A percentile compares a stretch with the other conserved stretches of the same genome.
These are phyloP conservation scores for Leccinellum albellum DNA, from an alignment of 768 basidiomycete genomes.

Conservation along the genomic window DNA sequence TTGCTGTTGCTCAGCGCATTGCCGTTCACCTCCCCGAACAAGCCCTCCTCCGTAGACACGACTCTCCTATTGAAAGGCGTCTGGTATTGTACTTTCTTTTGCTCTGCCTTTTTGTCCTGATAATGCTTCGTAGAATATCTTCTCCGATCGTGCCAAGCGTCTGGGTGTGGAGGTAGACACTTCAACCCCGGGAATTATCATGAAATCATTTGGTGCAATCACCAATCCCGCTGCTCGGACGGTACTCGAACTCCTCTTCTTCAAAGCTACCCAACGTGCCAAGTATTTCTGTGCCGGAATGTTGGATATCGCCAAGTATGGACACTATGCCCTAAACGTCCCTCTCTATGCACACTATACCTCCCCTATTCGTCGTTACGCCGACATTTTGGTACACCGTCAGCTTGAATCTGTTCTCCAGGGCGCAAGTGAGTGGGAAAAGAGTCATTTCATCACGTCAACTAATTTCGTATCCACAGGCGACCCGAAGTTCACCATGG, in stretches of 20 bases:
- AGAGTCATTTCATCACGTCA: not conserved
- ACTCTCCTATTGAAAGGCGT: constrained; percentile 87
- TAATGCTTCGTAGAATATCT: constrained; percentile 51
- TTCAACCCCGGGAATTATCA: constrained; percentile 73
- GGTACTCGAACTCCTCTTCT: constrained; percentile 78
- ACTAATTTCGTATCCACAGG: constrained; percentile 26
- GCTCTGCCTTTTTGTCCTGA: constrained; percentile 1
- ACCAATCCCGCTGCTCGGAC: constrained; percentile 67
- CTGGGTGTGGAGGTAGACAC: constrained; percentile 82
- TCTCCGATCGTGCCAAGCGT: constrained; percentile 76
- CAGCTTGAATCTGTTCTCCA: constrained; percentile 89
- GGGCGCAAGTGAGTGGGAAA: constrained; percentile 50
- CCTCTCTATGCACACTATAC: constrained; percentile 95
- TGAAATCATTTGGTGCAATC: constrained; percentile 78
- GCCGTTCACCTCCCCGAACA: constrained; percentile 95
- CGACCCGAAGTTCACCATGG: constrained; percentile 95
- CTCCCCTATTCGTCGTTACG: constrained; percentile 89
- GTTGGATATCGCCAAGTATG: constrained; percentile 98
- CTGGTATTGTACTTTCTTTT: constrained; percentile 43
- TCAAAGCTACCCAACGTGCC: constrained; percentile 91
- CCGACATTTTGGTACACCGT: constrained; percentile 93
- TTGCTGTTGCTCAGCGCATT: constrained; percentile 86
- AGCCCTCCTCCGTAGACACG: constrained; percentile 93
- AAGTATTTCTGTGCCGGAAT: constrained; percentile 99
- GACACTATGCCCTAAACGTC: constrained; percentile 84